Conservation (phyloP, 345 rosid species). For the Angophora floribunda region DNA sequence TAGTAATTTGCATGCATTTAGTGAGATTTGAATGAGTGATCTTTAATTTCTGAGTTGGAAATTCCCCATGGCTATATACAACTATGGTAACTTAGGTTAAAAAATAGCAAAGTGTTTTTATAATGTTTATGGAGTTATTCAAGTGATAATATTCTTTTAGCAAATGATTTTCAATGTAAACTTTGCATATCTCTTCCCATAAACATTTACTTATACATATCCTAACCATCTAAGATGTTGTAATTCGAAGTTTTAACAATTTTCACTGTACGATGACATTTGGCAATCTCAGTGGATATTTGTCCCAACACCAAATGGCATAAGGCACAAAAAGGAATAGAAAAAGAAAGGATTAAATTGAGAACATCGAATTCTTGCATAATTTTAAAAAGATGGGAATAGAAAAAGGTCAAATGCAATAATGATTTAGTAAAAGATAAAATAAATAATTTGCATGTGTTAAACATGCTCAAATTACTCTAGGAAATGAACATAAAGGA, state of each 20-base stretch:
- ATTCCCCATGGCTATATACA: neutral
- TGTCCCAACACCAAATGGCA: neutral
- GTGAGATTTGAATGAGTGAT: neutral
- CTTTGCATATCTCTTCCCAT: neutral
- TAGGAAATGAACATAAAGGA: neutral
- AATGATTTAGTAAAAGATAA: neutral
- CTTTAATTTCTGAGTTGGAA: neutral
- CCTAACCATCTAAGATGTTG: fast-evolving
- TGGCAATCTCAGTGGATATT: neutral
- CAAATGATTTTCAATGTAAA: neutral
- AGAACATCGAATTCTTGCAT: neutral
- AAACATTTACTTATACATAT: neutral
- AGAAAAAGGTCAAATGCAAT: neutral
- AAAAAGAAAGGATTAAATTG: too few species aligned
- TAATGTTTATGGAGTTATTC: neutral
- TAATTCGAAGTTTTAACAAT: too few species aligned
- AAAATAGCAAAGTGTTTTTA: too few species aligned
- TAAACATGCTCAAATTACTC: neutral
- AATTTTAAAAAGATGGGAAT: too few species aligned
- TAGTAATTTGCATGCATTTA: neutral
- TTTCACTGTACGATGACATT: neutral
- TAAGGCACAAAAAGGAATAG: neutral
- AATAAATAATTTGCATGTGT: neutral
- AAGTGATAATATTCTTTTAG: neutral
- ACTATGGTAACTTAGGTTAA: neutral